phyloP scores from a whole-genome alignment of 1,284 basidiomycete genomes.

The Cryptococcus hybrid region DNA sequence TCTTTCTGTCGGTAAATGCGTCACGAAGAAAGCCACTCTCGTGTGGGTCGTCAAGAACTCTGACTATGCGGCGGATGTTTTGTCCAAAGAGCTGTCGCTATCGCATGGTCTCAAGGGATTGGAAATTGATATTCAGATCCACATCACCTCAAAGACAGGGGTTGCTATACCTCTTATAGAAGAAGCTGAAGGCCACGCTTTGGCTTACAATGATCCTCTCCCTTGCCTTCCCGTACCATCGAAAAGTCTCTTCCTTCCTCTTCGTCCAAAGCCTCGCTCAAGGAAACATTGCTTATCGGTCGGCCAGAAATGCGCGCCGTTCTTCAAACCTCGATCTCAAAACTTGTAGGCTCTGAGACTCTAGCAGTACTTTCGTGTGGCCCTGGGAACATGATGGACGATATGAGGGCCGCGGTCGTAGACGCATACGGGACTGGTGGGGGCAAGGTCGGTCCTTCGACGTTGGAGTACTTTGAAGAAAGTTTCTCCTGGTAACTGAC shows the following conservation, averaged over 20 bases:
- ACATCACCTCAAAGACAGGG: conserved; percentile 1
- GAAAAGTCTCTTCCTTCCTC: background rate
- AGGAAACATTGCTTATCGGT: conserved; percentile 3
- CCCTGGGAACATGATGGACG: conserved; percentile 35
- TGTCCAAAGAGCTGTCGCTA: conserved; percentile 14
- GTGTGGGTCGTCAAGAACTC: conserved; percentile 28
- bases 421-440: conserved; percentile 16
- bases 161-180: background rate
- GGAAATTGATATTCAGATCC: conserved; percentile 14
- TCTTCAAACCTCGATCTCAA: conserved; percentile 6
- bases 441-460: conserved; percentile 10
- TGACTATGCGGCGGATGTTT: conserved; percentile 27
- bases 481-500: conserved; percentile 25
- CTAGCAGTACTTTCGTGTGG: conserved; percentile 33
- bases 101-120: conserved; percentile 1
- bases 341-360: conserved; percentile 12
- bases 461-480: conserved; percentile 35
- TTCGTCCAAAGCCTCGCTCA: background rate
- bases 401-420: conserved; percentile 19
- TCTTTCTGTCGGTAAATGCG: background rate
- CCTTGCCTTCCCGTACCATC: background rate
- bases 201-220: background rate
- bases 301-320: conserved; percentile 23
- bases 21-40: conserved; percentile 13
- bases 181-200: background rate